Base-by-base conservation (phyloP, 768 basidiomycete genomes). In the Mycena belliarum region DNA sequence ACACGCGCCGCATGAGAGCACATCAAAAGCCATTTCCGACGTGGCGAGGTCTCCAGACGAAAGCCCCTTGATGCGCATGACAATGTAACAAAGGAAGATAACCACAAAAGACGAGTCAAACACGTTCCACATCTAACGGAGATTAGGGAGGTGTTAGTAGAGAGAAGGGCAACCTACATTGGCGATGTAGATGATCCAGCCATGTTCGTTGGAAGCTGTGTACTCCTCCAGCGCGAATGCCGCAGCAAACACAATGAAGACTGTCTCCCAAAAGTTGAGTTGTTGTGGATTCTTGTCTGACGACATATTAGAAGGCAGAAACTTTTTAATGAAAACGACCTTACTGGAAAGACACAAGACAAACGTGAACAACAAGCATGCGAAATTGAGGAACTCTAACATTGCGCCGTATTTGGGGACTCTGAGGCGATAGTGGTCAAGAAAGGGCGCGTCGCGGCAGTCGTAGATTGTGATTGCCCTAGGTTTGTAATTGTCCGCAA, bases 401-500 rank as follows among this genome's bases (percentile, higher is more conserved):
- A 88, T 84, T 6, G 82, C 83, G 14, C 86, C 82, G 65, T 93
- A 97, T 14, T 48, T 48, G 6, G 61, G 61, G 9, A 63, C 61
- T 14, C 61, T 49, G 12, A 63, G 50, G n/a, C 91, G 79, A 67
- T 94, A 93, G 67, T 97, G 93, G 67, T 95, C 88, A 15, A 95
- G 78, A 66, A 91, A 86, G 0, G 89, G 86, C 1, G 85, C 84
- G 18, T 75, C 80, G 24, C 81, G 79, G 35, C 79, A 76, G 65
- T 92, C 80, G 69, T 94, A 93, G 29, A 87, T 76, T 64, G 87
- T 84, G 61, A 89, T 91, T 18, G 83, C 82, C 40, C 82, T 81
- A 29, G 82, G 83, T 72, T 91, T 93, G 75, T 98, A 98, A 66
- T 92, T 91, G 71, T 98, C 96, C 18, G 89, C 87, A 9, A 98